A percentile compares a stretch with the other conserved stretches of the same genome.
Evolutionary conservation across 345 rosid species (phyloP).

Genomic region (Stellera chamaejasme): DNA sequence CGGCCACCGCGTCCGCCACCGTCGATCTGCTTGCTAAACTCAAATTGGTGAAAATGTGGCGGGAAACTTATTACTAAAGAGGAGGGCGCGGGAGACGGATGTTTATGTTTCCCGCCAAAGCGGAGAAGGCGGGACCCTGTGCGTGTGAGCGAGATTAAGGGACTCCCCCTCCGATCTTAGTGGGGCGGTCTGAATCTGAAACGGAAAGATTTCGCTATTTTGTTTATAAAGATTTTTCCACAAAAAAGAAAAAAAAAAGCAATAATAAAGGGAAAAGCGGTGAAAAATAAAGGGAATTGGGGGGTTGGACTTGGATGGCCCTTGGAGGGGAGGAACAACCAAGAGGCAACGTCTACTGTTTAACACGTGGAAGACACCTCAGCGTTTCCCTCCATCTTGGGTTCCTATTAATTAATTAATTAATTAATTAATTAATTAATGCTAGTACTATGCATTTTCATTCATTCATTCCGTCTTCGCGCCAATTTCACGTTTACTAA

Average conservation of each 20-base stretch:
- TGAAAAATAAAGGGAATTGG: conserved; percentile 10
- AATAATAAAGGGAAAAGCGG: background rate
- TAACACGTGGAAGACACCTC: conserved; percentile 41
- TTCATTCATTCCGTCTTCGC: conserved; percentile 8
- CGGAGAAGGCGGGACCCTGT: conserved; percentile 24
- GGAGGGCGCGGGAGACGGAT: background rate
- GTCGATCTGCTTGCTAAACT: background rate
- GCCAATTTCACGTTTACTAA: conserved; percentile 19
- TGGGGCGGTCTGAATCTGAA: too few relatives aligned
- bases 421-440: too few relatives aligned
- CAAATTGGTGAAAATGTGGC: conserved; percentile 17
- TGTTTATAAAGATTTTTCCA: too few relatives aligned
- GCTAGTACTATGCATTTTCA: too few relatives aligned
- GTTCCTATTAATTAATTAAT: too few relatives aligned
- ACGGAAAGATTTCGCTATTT: too few relatives aligned
- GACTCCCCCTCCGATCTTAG: too few relatives aligned
- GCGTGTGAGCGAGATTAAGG: background rate
- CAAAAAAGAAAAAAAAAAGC: too few relatives aligned
- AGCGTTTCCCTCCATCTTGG: background rate
- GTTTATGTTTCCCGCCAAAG: conserved; percentile 33
- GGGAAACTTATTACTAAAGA: conserved; percentile 23
- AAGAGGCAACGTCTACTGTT: conserved; percentile 8
- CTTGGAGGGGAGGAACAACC: conserved; percentile 23
- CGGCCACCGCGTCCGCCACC: background rate
- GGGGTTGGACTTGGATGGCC: conserved; percentile 15